Conservation (phyloP, 2,329 filamentous ascomycete genomes). For the Trichoderma citrinoviride region DNA sequence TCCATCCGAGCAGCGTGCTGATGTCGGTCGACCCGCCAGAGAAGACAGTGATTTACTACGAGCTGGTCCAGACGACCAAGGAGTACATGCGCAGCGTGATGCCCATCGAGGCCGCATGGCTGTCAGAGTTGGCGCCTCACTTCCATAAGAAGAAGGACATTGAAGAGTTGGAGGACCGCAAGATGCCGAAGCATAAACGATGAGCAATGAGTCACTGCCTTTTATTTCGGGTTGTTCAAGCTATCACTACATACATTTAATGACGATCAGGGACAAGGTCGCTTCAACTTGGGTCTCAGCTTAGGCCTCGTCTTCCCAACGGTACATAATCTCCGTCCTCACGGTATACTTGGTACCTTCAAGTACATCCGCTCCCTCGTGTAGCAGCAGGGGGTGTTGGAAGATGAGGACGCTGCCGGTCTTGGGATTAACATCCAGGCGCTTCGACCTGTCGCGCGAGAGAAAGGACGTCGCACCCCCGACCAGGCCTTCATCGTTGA, state of each 20-base stretch:
- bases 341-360: constrained; percentile 56
- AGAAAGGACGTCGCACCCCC: constrained; percentile 58
- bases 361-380: constrained; percentile 53
- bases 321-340: constrained; percentile 54
- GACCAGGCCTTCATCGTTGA: constrained; percentile 38
- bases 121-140: constrained; percentile 88
- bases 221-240: background rate
- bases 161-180: constrained; percentile 77
- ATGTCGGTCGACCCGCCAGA: constrained; percentile 72
- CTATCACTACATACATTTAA: background rate
- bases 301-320: constrained; percentile 27
- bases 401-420: constrained; percentile 59
- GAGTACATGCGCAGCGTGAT: constrained; percentile 91
- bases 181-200: constrained; percentile 41
- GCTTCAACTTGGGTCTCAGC: background rate
- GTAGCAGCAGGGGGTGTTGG: constrained; percentile 51
- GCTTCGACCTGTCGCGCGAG: constrained; percentile 40
- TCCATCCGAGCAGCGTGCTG: constrained; percentile 85
- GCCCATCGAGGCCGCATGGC: constrained; percentile 79
- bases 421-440: constrained; percentile 54
- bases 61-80: constrained; percentile 77
- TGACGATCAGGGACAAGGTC: background rate
- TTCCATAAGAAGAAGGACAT: constrained; percentile 91
- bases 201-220: background rate
- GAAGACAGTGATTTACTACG: constrained; percentile 85